Evolutionary conservation across 1,284 basidiomycete genomes (phyloP), one percentile per base, ranked within the genome.

Genomic region (Ustilago cynodontis): DNA sequence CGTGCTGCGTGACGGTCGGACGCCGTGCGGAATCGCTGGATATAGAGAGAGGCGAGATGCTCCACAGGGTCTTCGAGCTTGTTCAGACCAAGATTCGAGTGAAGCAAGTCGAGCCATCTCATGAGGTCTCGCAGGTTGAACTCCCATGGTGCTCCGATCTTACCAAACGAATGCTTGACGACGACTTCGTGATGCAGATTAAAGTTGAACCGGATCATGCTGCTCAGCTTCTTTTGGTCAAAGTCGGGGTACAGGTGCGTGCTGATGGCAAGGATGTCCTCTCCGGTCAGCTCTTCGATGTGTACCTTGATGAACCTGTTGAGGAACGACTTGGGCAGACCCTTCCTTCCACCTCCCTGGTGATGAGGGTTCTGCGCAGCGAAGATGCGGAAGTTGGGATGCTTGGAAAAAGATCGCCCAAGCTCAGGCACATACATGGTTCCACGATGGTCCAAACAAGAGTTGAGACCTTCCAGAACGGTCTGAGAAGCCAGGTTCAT

Each of bases 281-380:
- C 88, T 0, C 91, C 86, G 1, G 91, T 90, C 59, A 99, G 90
- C 82, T 97, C 94, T 78, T 96, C 92, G 57, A 99, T 89, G 85
- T 95, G 94, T 47, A 99, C 96, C 86, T 97, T 96, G 26, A 94
- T 98, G 87, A 99, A 99, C 14, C 97, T 92, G 87, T 99, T 98
- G 59, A 99, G 89, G 87, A 98, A 98, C 0, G 96, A 98, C 85
- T 94, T 96, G 0, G 97, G 97, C 14, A 99, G 89, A 35, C 97
- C 97, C 87, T 99, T 99, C 53, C 97, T 91, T 10, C 96, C 96
- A 62, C 97, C 95, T 43, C 97, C 97, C 88, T 99, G 97, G 71
- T 92, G 92, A 28, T 98, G 88, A 22, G 97, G 97, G 86, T 99
- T 99, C 85, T 99, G 97, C 1, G 97, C 96, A 3, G 96, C 97